Evolutionary conservation across 2,329 filamentous ascomycete species (phyloP).

Genomic region (Diaporthe nobilis): DNA sequence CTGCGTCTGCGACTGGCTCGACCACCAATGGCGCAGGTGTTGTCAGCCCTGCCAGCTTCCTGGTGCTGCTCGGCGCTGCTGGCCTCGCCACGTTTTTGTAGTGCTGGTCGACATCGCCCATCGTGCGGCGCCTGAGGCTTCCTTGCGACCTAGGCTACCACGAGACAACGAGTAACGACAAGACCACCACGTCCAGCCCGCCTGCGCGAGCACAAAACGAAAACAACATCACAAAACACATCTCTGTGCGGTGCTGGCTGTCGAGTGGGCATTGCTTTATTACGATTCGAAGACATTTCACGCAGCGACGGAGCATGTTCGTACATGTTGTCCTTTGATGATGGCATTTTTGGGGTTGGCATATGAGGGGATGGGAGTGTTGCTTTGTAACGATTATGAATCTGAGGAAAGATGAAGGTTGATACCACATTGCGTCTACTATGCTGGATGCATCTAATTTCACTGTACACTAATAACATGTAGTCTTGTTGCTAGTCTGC

Average conservation of each 20-base stretch:
- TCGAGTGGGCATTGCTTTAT: constrained; percentile 12
- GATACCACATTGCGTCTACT: constrained; percentile 27
- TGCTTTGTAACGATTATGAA: constrained; percentile 20
- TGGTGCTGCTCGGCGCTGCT: constrained; percentile 47
- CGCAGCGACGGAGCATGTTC: constrained; percentile 17
- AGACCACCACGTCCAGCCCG: background rate
- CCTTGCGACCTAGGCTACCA: background rate
- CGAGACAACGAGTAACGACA: constrained; percentile 12
- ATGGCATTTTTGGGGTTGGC: background rate
- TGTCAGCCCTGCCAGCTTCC: constrained; percentile 50
- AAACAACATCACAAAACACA: background rate
- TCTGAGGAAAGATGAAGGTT: constrained; percentile 14
- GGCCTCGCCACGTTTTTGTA: constrained; percentile 49
- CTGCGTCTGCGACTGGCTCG: constrained; percentile 45
- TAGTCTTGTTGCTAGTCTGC: constrained; percentile 24
- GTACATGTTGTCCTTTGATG: background rate
- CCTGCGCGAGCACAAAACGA: background rate
- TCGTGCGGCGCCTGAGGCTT: background rate
- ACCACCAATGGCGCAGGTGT: constrained; percentile 50
- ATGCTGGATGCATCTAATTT: constrained; percentile 31
- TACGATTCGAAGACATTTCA: constrained; percentile 25
- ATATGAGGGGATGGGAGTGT: background rate
- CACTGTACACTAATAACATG: constrained; percentile 30
- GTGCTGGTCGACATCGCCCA: background rate
- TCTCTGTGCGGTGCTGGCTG: constrained; percentile 31